A percentile compares a stretch with the other conserved stretches of the same genome.
Evolutionary conservation across 352 stramenopile species (phyloP).

Genomic region (Peronospora farinosa): DNA sequence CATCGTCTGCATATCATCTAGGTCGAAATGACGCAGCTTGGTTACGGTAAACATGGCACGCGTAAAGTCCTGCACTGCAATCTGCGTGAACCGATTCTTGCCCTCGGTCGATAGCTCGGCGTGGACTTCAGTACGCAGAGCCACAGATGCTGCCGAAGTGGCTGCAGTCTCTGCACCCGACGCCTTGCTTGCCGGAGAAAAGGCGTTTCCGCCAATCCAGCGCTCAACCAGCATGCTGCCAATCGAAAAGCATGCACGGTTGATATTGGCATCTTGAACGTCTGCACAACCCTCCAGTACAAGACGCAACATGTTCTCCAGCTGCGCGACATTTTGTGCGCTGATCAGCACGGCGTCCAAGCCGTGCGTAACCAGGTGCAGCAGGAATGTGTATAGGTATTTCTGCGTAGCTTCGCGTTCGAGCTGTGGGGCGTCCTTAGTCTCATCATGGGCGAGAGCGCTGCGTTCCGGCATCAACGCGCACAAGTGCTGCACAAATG

Average conservation of each 20-base stretch:
- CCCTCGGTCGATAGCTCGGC: constrained; percentile 28
- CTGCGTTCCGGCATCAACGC: constrained; percentile 55
- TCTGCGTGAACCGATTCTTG: constrained; percentile 47
- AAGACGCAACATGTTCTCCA: constrained; percentile 62
- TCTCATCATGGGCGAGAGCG: constrained; percentile 38
- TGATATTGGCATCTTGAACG: constrained; percentile 65
- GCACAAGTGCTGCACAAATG: constrained; percentile 71
- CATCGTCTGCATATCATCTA: constrained; percentile 61
- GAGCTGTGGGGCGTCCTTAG: constrained; percentile 67
- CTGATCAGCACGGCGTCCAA: constrained; percentile 63
- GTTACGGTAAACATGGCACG: constrained; percentile 64
- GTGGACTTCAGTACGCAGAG: constrained; percentile 24
- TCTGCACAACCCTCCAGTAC: constrained; percentile 63
- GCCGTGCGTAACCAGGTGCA: constrained; percentile 68
- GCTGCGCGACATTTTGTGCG: constrained; percentile 50
- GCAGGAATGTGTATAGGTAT: constrained; percentile 75
- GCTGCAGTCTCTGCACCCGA: constrained; percentile 12
- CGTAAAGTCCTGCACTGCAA: constrained; percentile 64
- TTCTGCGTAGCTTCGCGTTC: constrained; percentile 75
- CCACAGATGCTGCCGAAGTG: constrained; percentile 22
- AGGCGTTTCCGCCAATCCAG: constrained; percentile 40
- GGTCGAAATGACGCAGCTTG: constrained; percentile 62
- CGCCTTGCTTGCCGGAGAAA: constrained; percentile 23
- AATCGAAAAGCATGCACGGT: constrained; percentile 72
- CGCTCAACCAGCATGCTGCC: constrained; percentile 56